These are phyloP conservation scores for Lyophyllum semitale DNA, from an alignment of 768 basidiomycete species.

Conservation along the genomic window DNA sequence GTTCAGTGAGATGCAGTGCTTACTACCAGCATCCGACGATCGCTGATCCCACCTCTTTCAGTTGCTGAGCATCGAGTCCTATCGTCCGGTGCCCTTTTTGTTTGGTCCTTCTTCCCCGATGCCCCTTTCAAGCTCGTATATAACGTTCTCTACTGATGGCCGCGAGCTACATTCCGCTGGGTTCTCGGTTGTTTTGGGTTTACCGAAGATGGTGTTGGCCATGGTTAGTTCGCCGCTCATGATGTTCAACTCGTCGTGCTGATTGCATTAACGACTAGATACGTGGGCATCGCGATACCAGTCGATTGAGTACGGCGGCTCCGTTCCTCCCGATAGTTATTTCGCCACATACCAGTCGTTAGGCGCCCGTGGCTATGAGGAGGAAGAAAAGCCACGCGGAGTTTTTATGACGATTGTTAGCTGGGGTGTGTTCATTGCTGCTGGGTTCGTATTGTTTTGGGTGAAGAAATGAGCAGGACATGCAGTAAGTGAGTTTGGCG, in stretches of 20 bases:
- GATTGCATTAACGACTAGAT: neutral
- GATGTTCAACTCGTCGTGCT: neutral
- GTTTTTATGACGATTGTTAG: neutral
- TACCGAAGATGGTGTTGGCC: neutral
- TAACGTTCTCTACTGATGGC: neutral
- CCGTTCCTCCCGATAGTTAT: neutral
- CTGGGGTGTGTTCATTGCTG: neutral
- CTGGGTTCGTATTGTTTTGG: neutral
- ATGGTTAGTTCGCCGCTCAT: neutral
- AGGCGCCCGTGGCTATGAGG: neutral
- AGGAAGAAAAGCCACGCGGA: neutral
- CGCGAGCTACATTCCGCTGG: neutral
- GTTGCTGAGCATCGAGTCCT: neutral
- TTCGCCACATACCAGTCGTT: conserved; percentile 2
- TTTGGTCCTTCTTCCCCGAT: conserved; percentile 1
- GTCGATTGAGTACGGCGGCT: conserved; percentile 1
- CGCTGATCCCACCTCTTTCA: neutral
- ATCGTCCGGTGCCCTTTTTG: neutral
- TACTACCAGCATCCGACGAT: neutral
- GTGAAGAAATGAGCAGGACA: too few species aligned
- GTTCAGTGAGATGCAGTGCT: neutral
- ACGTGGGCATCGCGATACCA: conserved; percentile 1
- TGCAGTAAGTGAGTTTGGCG: too few species aligned
- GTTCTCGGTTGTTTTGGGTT: neutral
- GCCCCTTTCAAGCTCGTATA: neutral